Evolutionary conservation across 2,329 filamentous ascomycete species (phyloP).

Genomic region (Aspergillus transmontanensis): DNA sequence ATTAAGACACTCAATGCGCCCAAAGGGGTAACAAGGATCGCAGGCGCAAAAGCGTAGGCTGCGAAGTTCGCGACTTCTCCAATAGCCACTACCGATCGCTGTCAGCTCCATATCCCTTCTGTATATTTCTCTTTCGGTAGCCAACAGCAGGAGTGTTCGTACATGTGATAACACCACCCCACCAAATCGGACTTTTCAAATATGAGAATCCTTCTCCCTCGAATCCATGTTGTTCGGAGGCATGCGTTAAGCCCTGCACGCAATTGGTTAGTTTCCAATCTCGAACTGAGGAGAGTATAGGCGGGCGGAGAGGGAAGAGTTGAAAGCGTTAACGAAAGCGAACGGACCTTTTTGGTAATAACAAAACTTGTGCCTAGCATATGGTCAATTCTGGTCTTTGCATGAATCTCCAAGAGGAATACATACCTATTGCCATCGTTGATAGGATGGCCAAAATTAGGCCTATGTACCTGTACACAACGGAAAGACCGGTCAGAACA

Average conservation of each 20-base stretch:
- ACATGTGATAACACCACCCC: slow-evolving; percentile 91
- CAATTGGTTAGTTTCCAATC: slow-evolving; percentile 23
- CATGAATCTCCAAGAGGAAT: not conserved
- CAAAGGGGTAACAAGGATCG: slow-evolving; percentile 95
- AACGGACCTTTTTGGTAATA: slow-evolving; percentile 91
- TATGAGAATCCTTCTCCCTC: slow-evolving; percentile 96
- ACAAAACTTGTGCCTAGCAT: slow-evolving; percentile 86
- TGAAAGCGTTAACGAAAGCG: slow-evolving; percentile 5
- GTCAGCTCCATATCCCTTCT: slow-evolving; percentile 22
- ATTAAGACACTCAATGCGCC: slow-evolving; percentile 94
- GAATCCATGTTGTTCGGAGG: slow-evolving; percentile 88
- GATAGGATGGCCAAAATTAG: slow-evolving; percentile 50
- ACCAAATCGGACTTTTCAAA: slow-evolving; percentile 93
- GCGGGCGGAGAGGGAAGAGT: slow-evolving; percentile 8
- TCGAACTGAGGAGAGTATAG: slow-evolving; percentile 10
- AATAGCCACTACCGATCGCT: slow-evolving; percentile 68
- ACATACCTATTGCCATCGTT: slow-evolving; percentile 51
- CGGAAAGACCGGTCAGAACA: slow-evolving; percentile 22
- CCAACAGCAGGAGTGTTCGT: slow-evolving; percentile 39
- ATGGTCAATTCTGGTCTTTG: slow-evolving; percentile 13
- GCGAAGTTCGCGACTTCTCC: slow-evolving; percentile 97
- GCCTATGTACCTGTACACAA: slow-evolving; percentile 47
- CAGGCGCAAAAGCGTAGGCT: slow-evolving; percentile 95
- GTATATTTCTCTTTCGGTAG: not conserved
- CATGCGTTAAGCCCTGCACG: slow-evolving; percentile 79